A percentile compares a stretch with the other conserved stretches of the same genome.
phyloP scores from a whole-genome alignment of 2,329 filamentous ascomycete genomes.

The Nakataea oryzae region DNA sequence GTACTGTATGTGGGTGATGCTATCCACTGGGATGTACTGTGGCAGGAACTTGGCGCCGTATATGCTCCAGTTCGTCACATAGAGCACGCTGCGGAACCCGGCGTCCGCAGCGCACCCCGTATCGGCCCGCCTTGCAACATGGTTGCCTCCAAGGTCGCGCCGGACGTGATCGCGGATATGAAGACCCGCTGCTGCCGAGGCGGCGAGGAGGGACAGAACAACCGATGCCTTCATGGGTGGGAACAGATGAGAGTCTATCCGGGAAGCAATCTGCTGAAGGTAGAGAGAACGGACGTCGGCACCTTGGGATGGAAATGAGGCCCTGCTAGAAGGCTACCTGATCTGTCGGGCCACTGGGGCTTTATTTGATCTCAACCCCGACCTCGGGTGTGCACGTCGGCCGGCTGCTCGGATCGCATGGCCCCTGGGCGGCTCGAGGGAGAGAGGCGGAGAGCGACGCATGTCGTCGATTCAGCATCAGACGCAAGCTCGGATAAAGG shows the following conservation, averaged over 20 bases:
- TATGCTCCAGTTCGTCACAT: conserved; percentile 20
- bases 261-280: background rate
- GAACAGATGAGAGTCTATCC: background rate
- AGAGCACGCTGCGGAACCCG: conserved; percentile 1
- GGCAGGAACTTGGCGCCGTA: conserved; percentile 44
- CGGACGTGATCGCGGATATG: background rate
- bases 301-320: background rate
- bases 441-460: background rate
- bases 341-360: background rate
- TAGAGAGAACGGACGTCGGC: background rate
- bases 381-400: background rate
- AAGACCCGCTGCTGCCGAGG: background rate
- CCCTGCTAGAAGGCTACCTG: too few species aligned
- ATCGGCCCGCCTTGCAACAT: background rate
- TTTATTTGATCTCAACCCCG: background rate
- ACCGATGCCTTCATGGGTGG: background rate
- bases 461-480: background rate
- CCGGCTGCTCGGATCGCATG: too few species aligned
- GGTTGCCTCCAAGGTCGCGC: too few species aligned
- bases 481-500: background rate
- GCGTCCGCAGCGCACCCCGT: background rate
- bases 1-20: conserved; percentile 65
- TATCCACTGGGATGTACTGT: conserved; percentile 52
- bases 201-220: background rate
- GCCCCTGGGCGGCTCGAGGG: too few species aligned